Evolutionary conservation across 139 green algal species (phyloP), one percentile per base, ranked within the genome.

Genomic region (Micractinium conductrix): DNA sequence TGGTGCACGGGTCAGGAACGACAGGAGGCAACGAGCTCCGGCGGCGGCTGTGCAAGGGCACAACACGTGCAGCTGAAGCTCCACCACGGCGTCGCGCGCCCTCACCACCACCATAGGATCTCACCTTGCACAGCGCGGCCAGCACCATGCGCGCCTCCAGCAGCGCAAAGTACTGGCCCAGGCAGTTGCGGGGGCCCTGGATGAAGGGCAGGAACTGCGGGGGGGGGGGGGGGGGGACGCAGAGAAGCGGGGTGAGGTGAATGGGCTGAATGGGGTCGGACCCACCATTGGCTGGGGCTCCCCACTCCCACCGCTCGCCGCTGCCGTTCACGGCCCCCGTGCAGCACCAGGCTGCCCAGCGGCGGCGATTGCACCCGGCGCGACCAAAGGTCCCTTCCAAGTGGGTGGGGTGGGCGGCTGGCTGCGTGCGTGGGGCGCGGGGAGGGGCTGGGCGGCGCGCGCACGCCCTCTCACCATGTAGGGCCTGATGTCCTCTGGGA

Each of bases 161-260:
- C 71, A 97, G 87, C 7, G 92, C 85, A 85, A 97, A 93, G 87
- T 96, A 93, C 89, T 98, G 95, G 33, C 96, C 96, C 79, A 98
- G 81, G 90, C 96, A 98, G 87, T 98, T 98, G 65, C 96, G 90
- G 12, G 95, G 95, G 6, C 96, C 95, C 86, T 98, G 93, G 76
- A 98, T 98, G 92, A 99, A 99, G 38, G 96, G 96, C 79, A 99
- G 65, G 86, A 98, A 99, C 79, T 90, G 87, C 84, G n/a, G 19
- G 44, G 6, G 80, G 67, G 38, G 24, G 10, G 81, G 62, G 70
- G 35, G 38, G 62, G 24, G 19, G 48, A 10, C 1, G 68, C 8
- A 9, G 3, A 42, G 74, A 30, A 40, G 1, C 2, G 30, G 4
- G 45, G 5, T 45, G 43, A 28, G 43, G 43, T 1, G 19, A 44